Evolutionary conservation across 2,329 filamentous ascomycete genomes (phyloP), one percentile per base, ranked within the genome.

Genomic region (Fusarium redolens): DNA sequence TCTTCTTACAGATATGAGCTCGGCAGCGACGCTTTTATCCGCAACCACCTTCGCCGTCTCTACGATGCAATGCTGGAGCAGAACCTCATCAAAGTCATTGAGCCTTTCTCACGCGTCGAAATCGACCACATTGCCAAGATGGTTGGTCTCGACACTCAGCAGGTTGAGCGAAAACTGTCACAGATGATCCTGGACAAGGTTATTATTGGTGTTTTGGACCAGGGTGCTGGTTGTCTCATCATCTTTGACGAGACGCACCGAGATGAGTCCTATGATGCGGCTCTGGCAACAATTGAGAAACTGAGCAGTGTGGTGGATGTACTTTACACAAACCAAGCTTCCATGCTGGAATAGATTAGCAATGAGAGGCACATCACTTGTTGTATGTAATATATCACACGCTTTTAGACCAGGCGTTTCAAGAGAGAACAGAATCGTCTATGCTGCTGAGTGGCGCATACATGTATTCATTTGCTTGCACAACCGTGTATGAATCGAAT

Each of bases 151-250:
- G 96, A 98, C 82, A 97, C 94, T 31, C 92, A 94, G 83, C 96
- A 98, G 86, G 96, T 99, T 68, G 97, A 99, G 90, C 91, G 95
- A 78, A 99, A 99, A 88, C 88, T 99, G 72, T 97, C 94, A 50
- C 97, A 99, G 88, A 99, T 99, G 97, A 99, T 99, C 80, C 89
- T 99, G 67, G 96, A 99, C 86, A 98, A 98, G 88, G 94, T 98
- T 79, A 98, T 99, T 80, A 94, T 98, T 76, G 96, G 97, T 67
- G 96, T 99, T 62, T 86, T 99, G 77, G 96, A 99, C 82, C 96
- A 99, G 84, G 96, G 96, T 55, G 94, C 95, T n/a, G 96, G 96
- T 43, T 98, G 97, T 83, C 88, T 99, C 81, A 97, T 98, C 83
- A 94, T 99, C 77, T 99, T 92, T 80, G 96, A 99, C 80, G 96